Percentiles rank a stretch among this genome's conserved stretches.
Evolutionary conservation across 139 green algal species (phyloP).

Genomic region (Tetraselmis striata): DNA sequence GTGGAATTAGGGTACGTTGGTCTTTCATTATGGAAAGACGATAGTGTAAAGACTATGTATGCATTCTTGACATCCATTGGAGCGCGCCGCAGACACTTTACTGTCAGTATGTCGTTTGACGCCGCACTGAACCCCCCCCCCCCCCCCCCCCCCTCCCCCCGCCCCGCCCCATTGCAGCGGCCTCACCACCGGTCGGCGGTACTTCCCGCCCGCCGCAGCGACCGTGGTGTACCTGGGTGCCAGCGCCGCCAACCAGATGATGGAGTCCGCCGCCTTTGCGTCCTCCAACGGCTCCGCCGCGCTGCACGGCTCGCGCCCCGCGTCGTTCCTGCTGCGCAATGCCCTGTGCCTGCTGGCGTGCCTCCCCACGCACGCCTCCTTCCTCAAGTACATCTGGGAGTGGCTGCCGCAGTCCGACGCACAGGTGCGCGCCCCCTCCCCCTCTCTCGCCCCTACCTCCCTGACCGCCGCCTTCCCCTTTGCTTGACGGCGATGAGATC

Average conservation of each 20-base stretch:
- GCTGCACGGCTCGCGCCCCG: not conserved
- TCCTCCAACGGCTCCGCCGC: not conserved
- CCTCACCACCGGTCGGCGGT: conserved; percentile 56
- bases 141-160: too few relatives aligned
- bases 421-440: not conserved
- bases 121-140: too few relatives aligned
- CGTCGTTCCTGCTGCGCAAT: not conserved
- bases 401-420: not conserved
- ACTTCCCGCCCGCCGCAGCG: conserved; percentile 52
- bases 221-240: conserved; percentile 30
- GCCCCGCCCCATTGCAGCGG: conserved; percentile 9
- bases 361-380: not conserved
- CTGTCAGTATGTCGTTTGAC: too few relatives aligned
- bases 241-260: not conserved
- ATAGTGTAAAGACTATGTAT: too few relatives aligned
- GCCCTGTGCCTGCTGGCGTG: not conserved
- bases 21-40: too few relatives aligned
- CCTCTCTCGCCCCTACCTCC: not conserved
- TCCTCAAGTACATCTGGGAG: not conserved
- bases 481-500: not conserved
- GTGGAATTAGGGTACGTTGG: too few relatives aligned
- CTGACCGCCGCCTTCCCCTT: not conserved
- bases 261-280: not conserved
- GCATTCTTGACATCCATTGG: too few relatives aligned
- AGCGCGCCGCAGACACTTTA: too few relatives aligned